Evolutionary conservation across 345 rosid genomes (phyloP).

Genomic region (Ceriops zippeliana): DNA sequence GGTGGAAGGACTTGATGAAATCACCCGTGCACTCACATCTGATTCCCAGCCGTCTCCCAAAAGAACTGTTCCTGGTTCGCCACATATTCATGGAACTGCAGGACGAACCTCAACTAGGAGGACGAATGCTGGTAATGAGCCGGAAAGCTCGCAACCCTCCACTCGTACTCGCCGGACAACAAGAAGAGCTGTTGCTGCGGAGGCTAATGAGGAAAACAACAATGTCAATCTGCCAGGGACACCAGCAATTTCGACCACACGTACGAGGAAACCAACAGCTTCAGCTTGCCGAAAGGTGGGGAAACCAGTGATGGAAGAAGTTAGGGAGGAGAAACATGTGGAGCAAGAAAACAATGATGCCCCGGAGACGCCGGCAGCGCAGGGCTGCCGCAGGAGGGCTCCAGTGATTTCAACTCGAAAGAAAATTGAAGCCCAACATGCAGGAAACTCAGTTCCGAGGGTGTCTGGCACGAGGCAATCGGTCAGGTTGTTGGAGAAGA

Average conservation of each 20-base stretch:
- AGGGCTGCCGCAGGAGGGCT: constrained; percentile 18
- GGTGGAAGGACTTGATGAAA: constrained; percentile 84
- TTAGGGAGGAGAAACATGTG: constrained; percentile 8
- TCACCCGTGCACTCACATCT: constrained; percentile 33
- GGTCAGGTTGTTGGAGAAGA: constrained; percentile 59
- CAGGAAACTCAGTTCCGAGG: constrained; percentile 36
- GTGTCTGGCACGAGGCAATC: constrained; percentile 67
- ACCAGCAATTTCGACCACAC: constrained; percentile 33
- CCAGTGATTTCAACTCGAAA: constrained; percentile 14
- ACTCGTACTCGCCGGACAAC: constrained; percentile 44
- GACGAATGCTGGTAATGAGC: constrained; percentile 35
- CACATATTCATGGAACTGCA: constrained; percentile 36
- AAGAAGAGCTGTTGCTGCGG: constrained; percentile 31
- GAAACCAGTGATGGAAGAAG: constrained; percentile 4
- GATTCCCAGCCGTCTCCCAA: constrained; percentile 38
- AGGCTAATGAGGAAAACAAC: constrained; percentile 42
- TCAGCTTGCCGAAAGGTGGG: constrained; percentile 22
- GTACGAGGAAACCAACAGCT: constrained; percentile 37
- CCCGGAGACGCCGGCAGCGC: constrained; percentile 25
- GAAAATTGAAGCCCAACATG: constrained; percentile 19
- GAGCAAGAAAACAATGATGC: constrained; percentile 2
- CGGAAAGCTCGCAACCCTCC: constrained; percentile 34
- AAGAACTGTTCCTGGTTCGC: constrained; percentile 23
- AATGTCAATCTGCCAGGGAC: constrained; percentile 25
- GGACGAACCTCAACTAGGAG: constrained; percentile 48